Evolutionary conservation across 2,329 filamentous ascomycete species (phyloP), one percentile per base, ranked within the genome.

Genomic region (Aureobasidium melanogenum): DNA sequence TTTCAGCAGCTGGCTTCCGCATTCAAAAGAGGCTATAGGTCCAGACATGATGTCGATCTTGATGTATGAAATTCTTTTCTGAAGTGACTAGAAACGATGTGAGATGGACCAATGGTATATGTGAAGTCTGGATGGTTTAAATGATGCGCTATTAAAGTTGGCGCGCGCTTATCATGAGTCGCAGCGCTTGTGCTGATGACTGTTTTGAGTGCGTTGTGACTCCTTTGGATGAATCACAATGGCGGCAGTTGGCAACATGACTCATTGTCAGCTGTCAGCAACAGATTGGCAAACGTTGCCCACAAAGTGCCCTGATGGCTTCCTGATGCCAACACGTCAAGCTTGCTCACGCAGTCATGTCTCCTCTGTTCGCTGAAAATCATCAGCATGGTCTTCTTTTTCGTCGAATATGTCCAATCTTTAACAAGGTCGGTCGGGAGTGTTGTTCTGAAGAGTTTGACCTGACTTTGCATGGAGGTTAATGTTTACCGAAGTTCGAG

Each of bases 1-100:
- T 64, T 85, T 80, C 62, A 80, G 78, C 67, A 88, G 68, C 30
- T 70, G 69, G 54, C 62, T 63, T 14, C 72, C 72, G 58, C 71
- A 73, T 48, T 70, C 66, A 32, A 73, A 69, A n/a, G 19, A n/a
- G 1, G 47, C 5, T 6, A 4, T 30, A 3, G 39, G 22, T 41
- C 32, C 36, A 26, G 39, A 17, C 52, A 56, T 56, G 26, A 5
- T 22, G 52, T 24, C 26, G 17, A 15, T 39, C 7, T 8, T 14
- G 24, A 26, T 12, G 5, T 28, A 0, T n/a, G 12, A 19, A 14
- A 17, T 10, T 28, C 30, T 39, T 10, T 26, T 3, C 50, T 26
- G 50, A 39, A 19, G 9, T 12, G 30, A 38, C 17, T 7, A 19
- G 32, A 24, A 8, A 51, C 38, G 48, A 51, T 50, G 9, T 22